Evolutionary conservation across 2,329 filamentous ascomycete genomes (phyloP), one percentile per base, ranked within the genome.

Genomic region (Cryoendolithus antarcticus): DNA sequence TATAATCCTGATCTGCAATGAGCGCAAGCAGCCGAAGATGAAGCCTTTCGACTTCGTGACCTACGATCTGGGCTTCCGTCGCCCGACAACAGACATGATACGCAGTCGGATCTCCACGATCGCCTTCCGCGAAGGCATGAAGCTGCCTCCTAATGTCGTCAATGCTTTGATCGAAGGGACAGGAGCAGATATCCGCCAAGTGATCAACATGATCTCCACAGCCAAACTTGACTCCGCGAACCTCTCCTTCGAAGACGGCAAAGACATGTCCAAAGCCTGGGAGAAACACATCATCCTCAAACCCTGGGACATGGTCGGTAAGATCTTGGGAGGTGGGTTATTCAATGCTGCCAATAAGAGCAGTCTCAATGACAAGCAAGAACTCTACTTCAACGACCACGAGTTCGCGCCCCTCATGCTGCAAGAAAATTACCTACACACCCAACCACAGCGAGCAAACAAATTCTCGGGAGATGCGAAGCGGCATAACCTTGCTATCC

Each of bases 381-480:
- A 98, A 62, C 75, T 98, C 1, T 98, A 98, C 61, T 98, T 98
- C 70, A 96, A 98, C 60, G 91, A 98, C 53, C 91, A 98, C 56
- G 91, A 98, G 54, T 93, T 96, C 64, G 95, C 86, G 55, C 91
- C 80, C 56, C 69, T 98, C 39, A 96, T 98, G 91, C 78, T 98
- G 34, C 91, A 98, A 59, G 93, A 98, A 61, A 98, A 98, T 57
- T 98, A 98, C 52, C 71, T 98, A 9, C 81, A 77, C 46, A 86
- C 86, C 2, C 84, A 79, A 44, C 91, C 91, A 3, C 71, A 78
- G 44, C 70, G 66, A 9, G 66, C 83, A 3, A 72, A 68, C 44
- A 70, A 68, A 11, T 80, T 78, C 56, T 69, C 68, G 30, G 75
- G 73, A 42, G 49, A 56, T 13, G 43, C 50, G 3, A 77, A 75